These are phyloP conservation scores for Pharnaceum exiguum DNA, from an alignment of 148 eudicot genomes.

Conservation along the genomic window DNA sequence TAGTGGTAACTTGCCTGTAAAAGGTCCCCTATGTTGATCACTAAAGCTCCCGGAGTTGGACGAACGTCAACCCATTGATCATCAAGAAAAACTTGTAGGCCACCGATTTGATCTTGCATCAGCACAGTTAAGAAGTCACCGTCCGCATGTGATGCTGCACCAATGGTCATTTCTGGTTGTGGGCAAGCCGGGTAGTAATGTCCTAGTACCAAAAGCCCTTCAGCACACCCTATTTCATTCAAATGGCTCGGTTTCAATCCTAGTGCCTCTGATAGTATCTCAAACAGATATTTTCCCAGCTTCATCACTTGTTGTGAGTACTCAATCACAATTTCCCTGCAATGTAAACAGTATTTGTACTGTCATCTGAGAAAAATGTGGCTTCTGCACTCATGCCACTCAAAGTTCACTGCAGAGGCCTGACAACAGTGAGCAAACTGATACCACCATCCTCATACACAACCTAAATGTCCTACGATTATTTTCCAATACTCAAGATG, in stretches of 20 bases:
- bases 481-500: no score
- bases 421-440: no score
- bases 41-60: conserved; percentile 25
- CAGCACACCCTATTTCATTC: conserved; percentile 30
- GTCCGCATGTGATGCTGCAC: conserved; percentile 31
- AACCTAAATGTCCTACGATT: no score
- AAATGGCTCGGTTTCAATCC: conserved; percentile 26
- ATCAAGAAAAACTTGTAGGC: conserved; percentile 33
- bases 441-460: no score
- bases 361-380: no score
- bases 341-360: no score
- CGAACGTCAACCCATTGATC: conserved; percentile 35
- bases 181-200: conserved; percentile 64
- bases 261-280: conserved; percentile 27
- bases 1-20: conserved; percentile 25
- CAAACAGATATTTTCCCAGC: conserved; percentile 8
- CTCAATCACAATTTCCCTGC: no score
- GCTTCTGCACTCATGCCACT: no score
- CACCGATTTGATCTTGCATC: conserved; percentile 31
- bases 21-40: conserved; percentile 41
- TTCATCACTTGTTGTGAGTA: conserved; percentile 21
- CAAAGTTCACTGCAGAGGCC: no score
- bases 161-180: conserved; percentile 44
- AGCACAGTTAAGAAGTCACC: conserved; percentile 24
- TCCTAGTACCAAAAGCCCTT: conserved; percentile 5